phyloP scores from a whole-genome alignment of 2,329 filamentous ascomycete species.

The Hymenoscyphus scutula region DNA sequence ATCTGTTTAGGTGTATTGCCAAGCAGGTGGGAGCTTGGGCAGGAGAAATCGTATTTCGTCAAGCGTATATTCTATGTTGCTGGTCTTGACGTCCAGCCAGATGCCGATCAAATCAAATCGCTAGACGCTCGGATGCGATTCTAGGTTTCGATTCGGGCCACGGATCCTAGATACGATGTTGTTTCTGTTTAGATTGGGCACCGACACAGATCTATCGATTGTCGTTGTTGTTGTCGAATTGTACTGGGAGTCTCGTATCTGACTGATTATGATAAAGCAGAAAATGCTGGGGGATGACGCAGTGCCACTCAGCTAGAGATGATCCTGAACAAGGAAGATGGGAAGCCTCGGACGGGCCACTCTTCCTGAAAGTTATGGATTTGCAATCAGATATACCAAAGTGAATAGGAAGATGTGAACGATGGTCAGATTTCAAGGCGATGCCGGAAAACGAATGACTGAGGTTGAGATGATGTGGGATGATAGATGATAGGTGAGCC shows the following conservation, averaged over 20 bases:
- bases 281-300: slow-evolving; percentile 1
- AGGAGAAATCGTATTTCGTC: not conserved
- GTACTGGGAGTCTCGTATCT: not conserved
- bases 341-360: not conserved
- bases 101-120: not conserved
- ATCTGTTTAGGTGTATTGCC: not conserved
- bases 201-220: not conserved
- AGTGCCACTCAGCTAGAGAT: slow-evolving; percentile 1
- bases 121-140: not conserved
- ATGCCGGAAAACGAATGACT: slow-evolving; percentile 4
- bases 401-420: not conserved
- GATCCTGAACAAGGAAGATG: not conserved
- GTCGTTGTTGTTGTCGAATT: not conserved
- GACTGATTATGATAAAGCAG: not conserved
- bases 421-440: slow-evolving; percentile 1
- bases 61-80: not conserved
- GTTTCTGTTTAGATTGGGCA: not conserved
- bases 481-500: not conserved
- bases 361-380: not conserved
- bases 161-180: not conserved
- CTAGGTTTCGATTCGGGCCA: not conserved
- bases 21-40: not conserved
- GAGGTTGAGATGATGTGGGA: slow-evolving; percentile 4
- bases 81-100: not conserved
- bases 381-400: not conserved